A percentile compares a stretch with the other conserved stretches of the same genome.
Evolutionary conservation across 208 protist species (phyloP).

Genomic region (Crithidia brevicula): DNA sequence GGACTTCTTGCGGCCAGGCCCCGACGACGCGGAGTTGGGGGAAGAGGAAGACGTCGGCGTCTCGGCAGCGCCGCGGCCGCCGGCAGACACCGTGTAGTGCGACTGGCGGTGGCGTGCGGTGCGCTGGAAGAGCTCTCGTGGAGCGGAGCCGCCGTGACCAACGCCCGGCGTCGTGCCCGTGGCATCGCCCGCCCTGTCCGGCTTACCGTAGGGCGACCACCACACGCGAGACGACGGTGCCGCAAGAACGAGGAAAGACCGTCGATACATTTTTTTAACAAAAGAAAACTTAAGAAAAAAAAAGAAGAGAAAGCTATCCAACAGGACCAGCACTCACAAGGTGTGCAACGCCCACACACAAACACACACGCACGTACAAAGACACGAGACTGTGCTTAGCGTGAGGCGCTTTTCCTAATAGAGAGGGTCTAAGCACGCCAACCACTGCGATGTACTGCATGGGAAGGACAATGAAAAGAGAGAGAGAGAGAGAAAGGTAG

Average conservation of each 20-base stretch:
- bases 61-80: slow-evolving; percentile 10
- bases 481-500: not conserved
- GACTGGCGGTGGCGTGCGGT: slow-evolving; percentile 29
- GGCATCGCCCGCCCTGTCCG: slow-evolving; percentile 26
- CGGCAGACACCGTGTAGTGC: slow-evolving; percentile 28
- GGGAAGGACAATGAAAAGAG: too few species aligned
- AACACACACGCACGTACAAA: too few species aligned
- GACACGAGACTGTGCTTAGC: too few species aligned
- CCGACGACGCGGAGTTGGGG: not conserved
- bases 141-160: slow-evolving; percentile 30
- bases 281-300: slow-evolving; percentile 7
- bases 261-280: slow-evolving; percentile 20
- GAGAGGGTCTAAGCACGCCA: not conserved
- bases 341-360: too few species aligned
- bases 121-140: slow-evolving; percentile 31
- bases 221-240: slow-evolving; percentile 8
- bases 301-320: not conserved
- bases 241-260: not conserved
- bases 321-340: too few species aligned
- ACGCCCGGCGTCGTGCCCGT: slow-evolving; percentile 12
- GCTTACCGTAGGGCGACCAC: slow-evolving; percentile 29
- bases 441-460: not conserved
- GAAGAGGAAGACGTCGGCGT: not conserved
- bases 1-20: slow-evolving; percentile 9
- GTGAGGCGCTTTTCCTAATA: not conserved